A percentile compares a stretch with the other conserved stretches of the same genome.
Evolutionary conservation across 2,329 filamentous ascomycete genomes (phyloP).

Genomic region (Canariomyces notabilis): DNA sequence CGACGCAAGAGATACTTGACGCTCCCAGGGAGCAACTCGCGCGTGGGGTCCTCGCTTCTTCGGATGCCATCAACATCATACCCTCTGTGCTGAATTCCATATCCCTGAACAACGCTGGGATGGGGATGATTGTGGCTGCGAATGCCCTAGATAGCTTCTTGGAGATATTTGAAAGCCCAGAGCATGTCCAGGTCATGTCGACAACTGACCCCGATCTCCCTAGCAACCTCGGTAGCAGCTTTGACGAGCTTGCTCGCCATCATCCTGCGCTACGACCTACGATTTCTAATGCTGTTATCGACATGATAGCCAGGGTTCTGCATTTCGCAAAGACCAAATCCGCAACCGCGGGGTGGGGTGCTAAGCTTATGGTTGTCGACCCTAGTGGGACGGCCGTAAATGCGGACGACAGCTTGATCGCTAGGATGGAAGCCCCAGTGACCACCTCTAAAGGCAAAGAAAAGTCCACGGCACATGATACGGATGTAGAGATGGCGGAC

Average conservation of each 20-base stretch:
- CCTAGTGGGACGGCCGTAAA: conserved; percentile 54
- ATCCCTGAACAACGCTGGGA: conserved; percentile 80
- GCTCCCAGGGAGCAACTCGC: conserved; percentile 47
- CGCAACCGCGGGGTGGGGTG: conserved; percentile 64
- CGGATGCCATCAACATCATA: conserved; percentile 81
- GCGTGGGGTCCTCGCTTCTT: conserved; percentile 74
- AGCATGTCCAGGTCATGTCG: conserved; percentile 75
- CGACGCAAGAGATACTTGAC: conserved; percentile 46
- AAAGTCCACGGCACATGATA: conserved; percentile 32
- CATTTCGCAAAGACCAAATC: conserved; percentile 69
- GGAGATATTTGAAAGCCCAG: conserved; percentile 91
- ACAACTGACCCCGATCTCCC: conserved; percentile 66
- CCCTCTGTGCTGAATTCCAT: conserved; percentile 89
- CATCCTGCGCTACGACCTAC: conserved; percentile 76
- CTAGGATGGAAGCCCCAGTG: conserved; percentile 20
- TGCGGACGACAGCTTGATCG: conserved; percentile 42
- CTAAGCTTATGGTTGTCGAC: conserved; percentile 66
- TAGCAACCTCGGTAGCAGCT: conserved; percentile 70
- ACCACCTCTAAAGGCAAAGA: conserved; percentile 38
- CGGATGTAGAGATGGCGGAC: conserved; percentile 65
- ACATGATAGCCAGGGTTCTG: conserved; percentile 80
- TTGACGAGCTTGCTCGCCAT: conserved; percentile 92
- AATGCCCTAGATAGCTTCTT: conserved; percentile 81
- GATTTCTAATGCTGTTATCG: conserved; percentile 79
- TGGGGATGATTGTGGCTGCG: conserved; percentile 81